These are phyloP conservation scores for Kodamaea nitidulidarum DNA, from an alignment of 805 yeast genomes.

Conservation along the genomic window DNA sequence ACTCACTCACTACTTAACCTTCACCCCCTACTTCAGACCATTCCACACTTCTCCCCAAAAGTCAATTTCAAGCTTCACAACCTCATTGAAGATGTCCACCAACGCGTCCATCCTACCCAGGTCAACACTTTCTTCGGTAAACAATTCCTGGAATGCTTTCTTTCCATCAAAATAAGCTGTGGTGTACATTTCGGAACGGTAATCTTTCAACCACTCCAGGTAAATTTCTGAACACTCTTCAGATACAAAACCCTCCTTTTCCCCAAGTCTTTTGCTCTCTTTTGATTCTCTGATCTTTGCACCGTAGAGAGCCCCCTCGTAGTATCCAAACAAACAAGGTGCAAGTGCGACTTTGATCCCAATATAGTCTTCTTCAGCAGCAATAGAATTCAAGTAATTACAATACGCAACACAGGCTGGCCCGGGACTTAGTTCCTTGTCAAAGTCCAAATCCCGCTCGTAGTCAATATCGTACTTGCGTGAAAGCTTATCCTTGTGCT, in stretches of 20 bases:
- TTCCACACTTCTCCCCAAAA: conserved; percentile 73
- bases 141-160: conserved; percentile 42
- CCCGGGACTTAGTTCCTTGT: conserved; percentile 46
- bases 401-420: conserved; percentile 59
- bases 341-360: conserved; percentile 65
- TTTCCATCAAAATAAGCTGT: conserved; percentile 50
- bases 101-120: conserved; percentile 45
- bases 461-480: conserved; percentile 38
- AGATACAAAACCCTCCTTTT: conserved; percentile 9
- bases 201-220: conserved; percentile 59
- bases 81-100: conserved; percentile 55
- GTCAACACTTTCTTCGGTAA: conserved; percentile 28
- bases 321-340: conserved; percentile 75
- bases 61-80: conserved; percentile 54
- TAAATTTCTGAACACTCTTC: conserved; percentile 29
- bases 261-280: conserved; percentile 11
- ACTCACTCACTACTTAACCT: too few species aligned
- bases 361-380: conserved; percentile 52
- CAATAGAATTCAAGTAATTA: conserved; percentile 53
- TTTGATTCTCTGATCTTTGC: conserved; percentile 12
- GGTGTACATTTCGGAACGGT: conserved; percentile 53
- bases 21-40: too few species aligned
- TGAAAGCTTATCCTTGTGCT: conserved; percentile 50
- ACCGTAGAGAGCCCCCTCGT: conserved; percentile 47
- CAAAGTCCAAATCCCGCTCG: conserved; percentile 32